These are phyloP conservation scores for Glycine tomentella DNA, from an alignment of 306 rosid species.

Conservation along the genomic window DNA sequence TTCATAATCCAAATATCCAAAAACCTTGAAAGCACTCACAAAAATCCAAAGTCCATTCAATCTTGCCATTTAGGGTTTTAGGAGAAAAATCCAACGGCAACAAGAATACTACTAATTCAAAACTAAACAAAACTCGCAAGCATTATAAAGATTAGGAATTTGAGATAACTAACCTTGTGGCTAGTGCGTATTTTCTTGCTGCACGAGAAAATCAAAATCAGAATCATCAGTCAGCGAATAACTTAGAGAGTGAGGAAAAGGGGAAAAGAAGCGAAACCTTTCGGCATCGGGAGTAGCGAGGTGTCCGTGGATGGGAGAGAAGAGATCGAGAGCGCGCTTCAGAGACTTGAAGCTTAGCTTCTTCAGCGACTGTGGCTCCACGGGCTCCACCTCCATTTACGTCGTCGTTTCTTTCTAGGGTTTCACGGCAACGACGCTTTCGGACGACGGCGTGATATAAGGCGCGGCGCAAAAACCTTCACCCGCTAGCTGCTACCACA, in stretches of 20 bases:
- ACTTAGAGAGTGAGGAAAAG: background rate
- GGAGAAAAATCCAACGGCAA: background rate
- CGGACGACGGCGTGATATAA: background rate
- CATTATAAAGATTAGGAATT: background rate
- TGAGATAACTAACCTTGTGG: conserved; percentile 75
- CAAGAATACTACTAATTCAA: background rate
- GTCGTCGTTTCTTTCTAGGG: conserved; percentile 33
- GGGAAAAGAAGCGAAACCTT: conserved; percentile 49
- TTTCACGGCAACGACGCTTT: background rate
- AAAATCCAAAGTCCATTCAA: background rate
- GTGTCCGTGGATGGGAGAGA: conserved; percentile 78
- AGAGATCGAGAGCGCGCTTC: conserved; percentile 89
- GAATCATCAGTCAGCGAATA: background rate
- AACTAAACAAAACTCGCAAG: background rate
- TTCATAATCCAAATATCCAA: background rate
- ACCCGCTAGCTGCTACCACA: too few species aligned
- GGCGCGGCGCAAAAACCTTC: too few species aligned
- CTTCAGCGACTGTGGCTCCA: conserved; percentile 92
- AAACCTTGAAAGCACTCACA: background rate
- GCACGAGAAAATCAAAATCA: conserved; percentile 36
- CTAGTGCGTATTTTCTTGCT: conserved; percentile 74
- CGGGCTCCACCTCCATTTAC: conserved; percentile 70
- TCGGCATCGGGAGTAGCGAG: conserved; percentile 74
- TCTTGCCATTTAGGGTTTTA: background rate
- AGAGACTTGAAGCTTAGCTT: conserved; percentile 95